These are phyloP conservation scores for Voacanga thouarsii DNA, from an alignment of 257 asterid species.

Conservation along the genomic window DNA sequence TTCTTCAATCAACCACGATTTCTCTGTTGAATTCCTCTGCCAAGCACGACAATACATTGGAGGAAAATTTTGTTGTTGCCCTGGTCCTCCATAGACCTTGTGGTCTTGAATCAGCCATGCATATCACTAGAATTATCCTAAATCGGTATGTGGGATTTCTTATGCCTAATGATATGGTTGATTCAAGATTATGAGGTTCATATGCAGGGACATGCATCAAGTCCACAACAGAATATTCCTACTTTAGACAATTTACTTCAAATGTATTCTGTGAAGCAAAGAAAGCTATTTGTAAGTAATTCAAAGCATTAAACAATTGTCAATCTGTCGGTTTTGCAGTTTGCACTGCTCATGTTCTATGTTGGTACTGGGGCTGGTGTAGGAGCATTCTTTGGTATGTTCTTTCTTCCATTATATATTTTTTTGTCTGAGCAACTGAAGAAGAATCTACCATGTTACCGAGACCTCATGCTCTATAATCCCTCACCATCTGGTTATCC, in stretches of 20 bases:
- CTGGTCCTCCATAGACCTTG: too few species aligned
- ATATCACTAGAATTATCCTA: too few species aligned
- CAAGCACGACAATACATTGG: too few species aligned
- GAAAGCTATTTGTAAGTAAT: not conserved
- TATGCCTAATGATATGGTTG: too few species aligned
- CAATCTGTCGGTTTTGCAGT: constrained; percentile 11
- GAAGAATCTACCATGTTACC: not conserved
- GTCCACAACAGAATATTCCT: too few species aligned
- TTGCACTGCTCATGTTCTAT: constrained; percentile 14
- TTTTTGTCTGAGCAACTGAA: not conserved
- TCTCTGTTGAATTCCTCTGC: too few species aligned
- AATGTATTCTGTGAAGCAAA: not conserved
- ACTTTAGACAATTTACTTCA: not conserved
- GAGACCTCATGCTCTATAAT: not conserved
- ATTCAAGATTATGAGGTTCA: too few species aligned
- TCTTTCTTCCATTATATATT: too few species aligned
- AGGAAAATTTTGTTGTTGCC: too few species aligned
- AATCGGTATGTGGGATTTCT: too few species aligned
- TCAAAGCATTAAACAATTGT: not conserved
- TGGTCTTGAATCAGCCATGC: too few species aligned
- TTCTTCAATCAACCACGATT: not conserved
- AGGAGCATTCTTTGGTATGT: constrained; percentile 22
- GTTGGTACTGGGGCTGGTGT: constrained; percentile 12
- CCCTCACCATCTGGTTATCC: not conserved
- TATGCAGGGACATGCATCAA: too few species aligned